Base-by-base conservation (phyloP, 2,329 filamentous ascomycete genomes). In the Gnomoniopsis sp. region DNA sequence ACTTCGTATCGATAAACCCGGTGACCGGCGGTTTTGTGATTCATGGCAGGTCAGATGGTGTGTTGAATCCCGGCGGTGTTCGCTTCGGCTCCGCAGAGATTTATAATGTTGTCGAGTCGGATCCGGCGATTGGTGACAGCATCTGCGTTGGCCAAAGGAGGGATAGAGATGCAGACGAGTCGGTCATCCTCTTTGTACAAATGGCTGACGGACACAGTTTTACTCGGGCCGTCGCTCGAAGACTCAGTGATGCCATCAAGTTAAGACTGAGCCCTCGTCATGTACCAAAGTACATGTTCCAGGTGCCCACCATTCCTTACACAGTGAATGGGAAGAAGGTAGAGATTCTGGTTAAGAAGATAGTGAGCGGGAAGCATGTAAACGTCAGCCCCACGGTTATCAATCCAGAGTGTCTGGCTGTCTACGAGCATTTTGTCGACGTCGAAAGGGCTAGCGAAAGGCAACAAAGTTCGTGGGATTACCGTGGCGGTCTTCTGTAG, bases 61-160 rank as follows among this genome's bases (percentile, higher is more conserved):
- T 95, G 2, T 74, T 95, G 53, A 95, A 95, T 68, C 90, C 90
- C 0, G 86, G 82, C 7, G 90, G 90, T 0, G 86, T 95, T 12
- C 80, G 90, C 0, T 96, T 95, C 66, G 91, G 90, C 0, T 89
- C 85, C 4, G 86, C 89, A 0, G 91, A 95, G 71, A 88, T 95
- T 36, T 96, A 95, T 71, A 82, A 81, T 14, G 88, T 93, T 1
- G 72, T 93, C 3, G 88, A 91, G 72, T 75, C 79, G 23, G 76
- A 81, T 56, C 93, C 93, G 62, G 75, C 83, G 0, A 74, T 95
- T 3, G 78, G 79, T 3, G 91, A 95, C 68, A 87, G 86, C n/a
- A 79, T 95, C 30, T 93, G 90, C 58, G 89, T 95, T 0, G 91
- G 91, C 0, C 90, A 93, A 73, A 76, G 90, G 21, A 74, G 91